Base-by-base conservation (phyloP, 2,329 filamentous ascomycete genomes). In the Trichoderma polysporum region DNA sequence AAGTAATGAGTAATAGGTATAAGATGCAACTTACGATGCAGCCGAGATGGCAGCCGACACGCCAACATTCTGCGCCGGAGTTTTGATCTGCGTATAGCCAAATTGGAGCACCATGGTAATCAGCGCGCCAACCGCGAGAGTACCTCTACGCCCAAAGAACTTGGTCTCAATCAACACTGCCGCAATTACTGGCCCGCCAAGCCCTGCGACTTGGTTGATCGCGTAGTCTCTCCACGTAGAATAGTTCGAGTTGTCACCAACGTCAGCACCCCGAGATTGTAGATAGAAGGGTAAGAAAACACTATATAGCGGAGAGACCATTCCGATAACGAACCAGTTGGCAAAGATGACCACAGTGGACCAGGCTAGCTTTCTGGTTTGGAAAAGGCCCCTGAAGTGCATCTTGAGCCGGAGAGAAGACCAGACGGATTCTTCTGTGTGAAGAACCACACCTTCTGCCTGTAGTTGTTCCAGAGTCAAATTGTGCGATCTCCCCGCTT, bases 311-410 rank as follows among this genome's bases (percentile, higher is more conserved):
- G 67, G 67, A 29, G 50, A 67, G 5, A 63, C 67, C 67, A 68
- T 68, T 3, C 67, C 67, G n/a, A 68, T 68, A 19, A 68, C 67
- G 22, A 68, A 68, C 67, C 67, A 67, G 58, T 67, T 68, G 9
- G 67, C 31, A 5, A 67, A 37, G 4, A 68, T 68, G 29, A 68
- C 45, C 15, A 17, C 33, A 17, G 67, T 63, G 13, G 57, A 67
- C 57, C 58, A 68, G 15, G 67, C 67, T 6, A 67, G 64, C 5
- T 29, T 62, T 3, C 64, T 57, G 17, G 67, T 67, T 49, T 64
- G 58, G 57, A 68, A 68, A 13, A 68, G 58, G 45, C 67, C 67
- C 35, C 54, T 68, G 64, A 68, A 68, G 54, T 67, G 67, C 64
- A 67, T 68, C 52, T 63, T 62, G 12, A 68, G 37, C 17, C 67